Percentiles rank a stretch among this genome's conserved stretches.
phyloP scores from a whole-genome alignment of 1,284 basidiomycete genomes.

The Cerioporus squamosus region DNA sequence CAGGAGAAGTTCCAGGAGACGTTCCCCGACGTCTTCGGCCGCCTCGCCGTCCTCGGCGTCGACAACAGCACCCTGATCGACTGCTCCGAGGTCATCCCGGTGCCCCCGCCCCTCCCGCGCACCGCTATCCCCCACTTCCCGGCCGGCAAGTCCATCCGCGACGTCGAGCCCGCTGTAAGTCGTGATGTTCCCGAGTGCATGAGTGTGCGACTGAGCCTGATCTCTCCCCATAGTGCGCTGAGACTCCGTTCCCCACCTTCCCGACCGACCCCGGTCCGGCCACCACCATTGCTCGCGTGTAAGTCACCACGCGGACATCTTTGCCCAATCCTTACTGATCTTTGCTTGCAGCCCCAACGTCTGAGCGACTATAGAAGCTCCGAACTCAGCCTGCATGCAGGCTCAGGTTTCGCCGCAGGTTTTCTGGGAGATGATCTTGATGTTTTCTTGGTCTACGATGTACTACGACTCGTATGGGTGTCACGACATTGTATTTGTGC shows the following conservation, averaged over 20 bases:
- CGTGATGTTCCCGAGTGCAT: not conserved
- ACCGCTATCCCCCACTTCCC: constrained; percentile 35
- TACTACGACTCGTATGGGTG: no score
- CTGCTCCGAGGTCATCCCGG: constrained; percentile 28
- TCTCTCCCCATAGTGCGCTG: constrained; percentile 4
- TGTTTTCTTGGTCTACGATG: no score
- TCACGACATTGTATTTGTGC: no score
- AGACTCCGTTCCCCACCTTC: constrained; percentile 21
- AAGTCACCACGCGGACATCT: not conserved
- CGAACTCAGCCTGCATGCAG: no score
- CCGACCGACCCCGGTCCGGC: constrained; percentile 18
- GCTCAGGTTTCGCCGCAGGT: no score
- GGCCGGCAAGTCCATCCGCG: constrained; percentile 32
- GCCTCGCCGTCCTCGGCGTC: constrained; percentile 23
- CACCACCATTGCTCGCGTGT: constrained; percentile 17
- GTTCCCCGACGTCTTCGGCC: constrained; percentile 27
- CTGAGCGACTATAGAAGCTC: no score
- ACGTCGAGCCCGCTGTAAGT: constrained; percentile 39
- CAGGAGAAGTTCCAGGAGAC: constrained; percentile 20
- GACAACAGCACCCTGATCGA: constrained; percentile 21
- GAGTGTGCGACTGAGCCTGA: not conserved
- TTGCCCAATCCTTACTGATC: no score
- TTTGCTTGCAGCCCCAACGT: no score
- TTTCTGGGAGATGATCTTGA: no score
- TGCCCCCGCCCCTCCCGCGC: constrained; percentile 22